Evolutionary conservation across 148 eudicot species (phyloP).

Genomic region (Cornus kousa): DNA sequence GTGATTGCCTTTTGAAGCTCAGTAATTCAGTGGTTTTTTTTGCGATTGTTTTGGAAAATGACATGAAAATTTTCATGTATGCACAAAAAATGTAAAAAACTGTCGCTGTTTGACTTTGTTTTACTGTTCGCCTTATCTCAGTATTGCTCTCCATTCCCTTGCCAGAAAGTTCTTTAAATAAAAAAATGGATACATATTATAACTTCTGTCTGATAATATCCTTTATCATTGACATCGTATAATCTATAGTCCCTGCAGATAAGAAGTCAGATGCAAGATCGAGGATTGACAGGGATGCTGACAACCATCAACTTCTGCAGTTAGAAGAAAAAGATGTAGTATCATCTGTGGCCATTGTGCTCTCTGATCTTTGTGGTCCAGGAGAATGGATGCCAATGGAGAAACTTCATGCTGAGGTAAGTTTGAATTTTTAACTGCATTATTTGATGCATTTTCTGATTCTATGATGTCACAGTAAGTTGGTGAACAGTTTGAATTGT

Average conservation of each 20-base stretch:
- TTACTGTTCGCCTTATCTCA: too few relatives aligned
- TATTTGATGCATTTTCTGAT: neutral
- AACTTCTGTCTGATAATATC: neutral
- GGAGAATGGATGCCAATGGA: slow-evolving; percentile 99
- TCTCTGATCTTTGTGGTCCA: slow-evolving; percentile 87
- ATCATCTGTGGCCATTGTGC: slow-evolving; percentile 75
- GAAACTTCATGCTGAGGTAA: slow-evolving; percentile 83
- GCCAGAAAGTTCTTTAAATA: neutral
- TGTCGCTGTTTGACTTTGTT: neutral
- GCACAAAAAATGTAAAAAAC: neutral
- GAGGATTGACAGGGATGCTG: slow-evolving; percentile 70
- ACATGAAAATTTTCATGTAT: neutral
- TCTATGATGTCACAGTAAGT: neutral
- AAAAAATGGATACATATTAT: neutral
- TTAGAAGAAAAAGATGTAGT: slow-evolving; percentile 87
- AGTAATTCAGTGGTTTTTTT: neutral
- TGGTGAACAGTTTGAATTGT: slow-evolving; percentile 9
- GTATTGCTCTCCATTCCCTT: neutral
- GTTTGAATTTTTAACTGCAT: slow-evolving; percentile 10
- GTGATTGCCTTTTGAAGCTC: neutral
- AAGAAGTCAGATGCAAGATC: slow-evolving; percentile 72
- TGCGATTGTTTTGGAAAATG: neutral
- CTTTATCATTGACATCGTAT: neutral
- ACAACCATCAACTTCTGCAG: slow-evolving; percentile 71
- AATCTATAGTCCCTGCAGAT: slow-evolving; percentile 35